Percentiles rank a stretch among this genome's conserved stretches.
Conservation (phyloP, 805 yeast species). For the Pichia manshurica region DNA sequence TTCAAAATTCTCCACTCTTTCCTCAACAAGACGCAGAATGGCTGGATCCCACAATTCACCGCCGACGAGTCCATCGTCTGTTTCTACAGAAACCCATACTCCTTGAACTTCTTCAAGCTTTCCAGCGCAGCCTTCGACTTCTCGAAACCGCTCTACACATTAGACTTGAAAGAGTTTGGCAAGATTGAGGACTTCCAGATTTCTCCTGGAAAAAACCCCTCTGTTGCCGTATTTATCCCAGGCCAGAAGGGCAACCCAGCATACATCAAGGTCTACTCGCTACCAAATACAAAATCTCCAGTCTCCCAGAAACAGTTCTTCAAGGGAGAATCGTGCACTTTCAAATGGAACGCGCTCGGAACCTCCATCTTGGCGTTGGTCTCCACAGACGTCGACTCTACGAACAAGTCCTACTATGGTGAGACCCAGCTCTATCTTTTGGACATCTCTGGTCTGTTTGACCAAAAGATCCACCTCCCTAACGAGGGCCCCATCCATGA, state of each 20-base stretch:
- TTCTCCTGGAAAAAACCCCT: constrained; percentile 86
- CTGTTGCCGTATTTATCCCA: constrained; percentile 86
- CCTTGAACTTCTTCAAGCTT: constrained; percentile 61
- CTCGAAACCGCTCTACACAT: constrained; percentile 51
- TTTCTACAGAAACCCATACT: constrained; percentile 44
- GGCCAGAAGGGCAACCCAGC: constrained; percentile 89
- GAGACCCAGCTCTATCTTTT: constrained; percentile 87
- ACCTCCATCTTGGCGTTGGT: constrained; percentile 91
- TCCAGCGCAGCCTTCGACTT: constrained; percentile 32
- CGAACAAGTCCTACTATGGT: constrained; percentile 94
- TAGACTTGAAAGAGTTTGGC: constrained; percentile 50
- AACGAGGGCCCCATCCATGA: constrained; percentile 98
- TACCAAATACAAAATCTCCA: constrained; percentile 71
- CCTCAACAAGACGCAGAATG: constrained; percentile 75
- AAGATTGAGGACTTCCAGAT: constrained; percentile 46
- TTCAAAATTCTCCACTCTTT: constrained; percentile 39
- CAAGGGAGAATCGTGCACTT: constrained; percentile 89
- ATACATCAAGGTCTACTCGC: constrained; percentile 71
- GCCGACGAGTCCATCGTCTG: constrained; percentile 71
- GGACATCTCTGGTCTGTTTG: constrained; percentile 89
- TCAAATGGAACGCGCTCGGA: constrained; percentile 92
- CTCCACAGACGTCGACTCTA: constrained; percentile 90
- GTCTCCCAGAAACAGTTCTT: constrained; percentile 83
- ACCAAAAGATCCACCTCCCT: constrained; percentile 78
- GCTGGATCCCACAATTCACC: constrained; percentile 91